Conservation (phyloP, 1,139 yeast genomes). For the Taphrina sp. region DNA sequence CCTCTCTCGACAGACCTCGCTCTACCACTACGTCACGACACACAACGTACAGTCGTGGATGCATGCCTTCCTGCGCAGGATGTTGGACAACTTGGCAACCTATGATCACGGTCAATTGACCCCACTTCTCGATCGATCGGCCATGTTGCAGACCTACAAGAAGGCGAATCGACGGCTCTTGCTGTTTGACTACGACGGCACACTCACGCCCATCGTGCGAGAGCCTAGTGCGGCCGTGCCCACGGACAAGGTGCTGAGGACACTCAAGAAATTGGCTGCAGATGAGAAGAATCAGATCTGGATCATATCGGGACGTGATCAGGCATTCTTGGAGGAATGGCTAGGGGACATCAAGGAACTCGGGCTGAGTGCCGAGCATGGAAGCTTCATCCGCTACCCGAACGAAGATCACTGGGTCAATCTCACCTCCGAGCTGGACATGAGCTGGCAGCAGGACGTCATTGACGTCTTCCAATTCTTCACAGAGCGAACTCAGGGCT, state of each 20-base stretch:
- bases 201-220: constrained; percentile 88
- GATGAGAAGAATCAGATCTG: constrained; percentile 88
- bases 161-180: constrained; percentile 69
- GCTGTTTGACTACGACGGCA: constrained; percentile 94
- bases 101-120: constrained; percentile 59
- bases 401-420: constrained; percentile 70
- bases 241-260: constrained; percentile 62
- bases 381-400: constrained; percentile 82
- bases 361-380: constrained; percentile 95
- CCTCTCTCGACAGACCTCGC: constrained; percentile 48
- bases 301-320: constrained; percentile 97
- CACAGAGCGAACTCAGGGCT: constrained; percentile 88
- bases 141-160: constrained; percentile 57
- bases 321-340: constrained; percentile 84
- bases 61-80: constrained; percentile 55
- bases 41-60: constrained; percentile 86
- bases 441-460: constrained; percentile 90
- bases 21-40: constrained; percentile 63
- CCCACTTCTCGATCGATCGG: constrained; percentile 76
- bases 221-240: constrained; percentile 99
- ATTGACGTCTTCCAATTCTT: constrained; percentile 67
- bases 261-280: constrained; percentile 59
- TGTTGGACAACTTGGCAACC: constrained; percentile 53
- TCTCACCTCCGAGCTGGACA: constrained; percentile 75
- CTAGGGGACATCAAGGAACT: constrained; percentile 62